Base-by-base conservation (phyloP, 148 eudicot genomes). In the Salicornia ramosissima region DNA sequence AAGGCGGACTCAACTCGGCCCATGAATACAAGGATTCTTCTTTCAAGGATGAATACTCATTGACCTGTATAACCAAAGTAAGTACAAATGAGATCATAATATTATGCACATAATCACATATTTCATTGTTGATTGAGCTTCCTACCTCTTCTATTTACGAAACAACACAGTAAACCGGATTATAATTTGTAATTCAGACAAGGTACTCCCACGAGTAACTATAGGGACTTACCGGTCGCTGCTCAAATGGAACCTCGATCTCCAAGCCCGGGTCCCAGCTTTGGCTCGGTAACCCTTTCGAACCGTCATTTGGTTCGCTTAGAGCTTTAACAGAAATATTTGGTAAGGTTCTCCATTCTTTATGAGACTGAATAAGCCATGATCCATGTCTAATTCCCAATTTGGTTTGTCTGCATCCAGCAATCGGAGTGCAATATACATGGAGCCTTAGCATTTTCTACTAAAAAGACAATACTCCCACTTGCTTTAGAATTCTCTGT, bases 201-300 rank as follows among this genome's bases (percentile, higher is more conserved):
- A 33, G n/a, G 30, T 36, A 45, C 65, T 34, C 51, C 43, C 43
- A 15, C n/a, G 50, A 50, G 21, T 14, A 42, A 42, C 8, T 4
- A 33, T 58, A 57, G 66, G 39, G 36, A 73, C 88, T 16, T 88
- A 94, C 98, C 84, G 99, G 99, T 51, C 97, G 79, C 78, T 94
- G 99, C 73, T 94, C 99, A 26, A 83, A 94, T 2, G 99, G 99
- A 65, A 94, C 99, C 72, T 84, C 96, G 6, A 90, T 72, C 83
- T 88, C 97, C 81, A 91, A 80, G 18, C 93, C 97, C 0, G 97
- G 97, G 42, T 94, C 96, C 99, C 99, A 91, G 25, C 88, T 87
- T 63, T 80, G 91, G 59, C 96, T 86, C 6, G 91, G 93, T 64
- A 85, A 74, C 5, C 90, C 85, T 55, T 80, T 81, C 1, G 63